Conservation (phyloP, 1,284 basidiomycete genomes). For the Fomitopsis betulina region DNA sequence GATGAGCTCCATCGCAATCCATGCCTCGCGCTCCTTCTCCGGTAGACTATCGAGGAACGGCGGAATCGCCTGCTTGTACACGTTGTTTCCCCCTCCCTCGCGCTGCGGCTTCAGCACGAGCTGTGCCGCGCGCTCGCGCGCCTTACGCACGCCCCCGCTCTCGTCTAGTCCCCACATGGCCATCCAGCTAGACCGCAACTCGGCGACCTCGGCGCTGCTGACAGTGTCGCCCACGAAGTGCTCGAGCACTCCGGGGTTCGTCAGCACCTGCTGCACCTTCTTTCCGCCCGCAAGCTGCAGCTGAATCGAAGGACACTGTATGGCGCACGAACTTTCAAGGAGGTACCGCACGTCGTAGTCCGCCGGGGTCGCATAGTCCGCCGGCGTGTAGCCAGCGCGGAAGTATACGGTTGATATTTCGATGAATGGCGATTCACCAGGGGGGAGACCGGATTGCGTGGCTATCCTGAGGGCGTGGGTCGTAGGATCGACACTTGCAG, state of each 20-base stretch:
- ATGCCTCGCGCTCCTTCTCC: conserved; percentile 61
- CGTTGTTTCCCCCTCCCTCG: conserved; percentile 97
- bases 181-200: conserved; percentile 34
- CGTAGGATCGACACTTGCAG: conserved; percentile 20
- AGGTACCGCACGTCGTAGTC: conserved; percentile 72
- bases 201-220: conserved; percentile 30
- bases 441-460: conserved; percentile 28
- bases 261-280: conserved; percentile 91
- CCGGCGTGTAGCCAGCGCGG: conserved; percentile 72
- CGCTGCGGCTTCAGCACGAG: conserved; percentile 95
- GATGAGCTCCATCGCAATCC: conserved; percentile 95
- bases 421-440: conserved; percentile 14
- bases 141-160: conserved; percentile 85
- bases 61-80: conserved; percentile 85
- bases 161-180: conserved; percentile 35
- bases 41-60: conserved; percentile 65
- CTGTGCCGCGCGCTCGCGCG: conserved; percentile 41
- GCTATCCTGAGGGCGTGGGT: conserved; percentile 21
- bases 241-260: conserved; percentile 71
- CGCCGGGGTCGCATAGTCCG: conserved; percentile 64
- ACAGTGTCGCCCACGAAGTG: conserved; percentile 51
- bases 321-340: conserved; percentile 78
- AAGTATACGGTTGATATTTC: conserved; percentile 30
- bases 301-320: conserved; percentile 91
- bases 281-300: conserved; percentile 95